Percentiles rank a stretch among this genome's conserved stretches.
Evolutionary conservation across 345 rosid genomes (phyloP).

Genomic region (Heritiera littoralis): DNA sequence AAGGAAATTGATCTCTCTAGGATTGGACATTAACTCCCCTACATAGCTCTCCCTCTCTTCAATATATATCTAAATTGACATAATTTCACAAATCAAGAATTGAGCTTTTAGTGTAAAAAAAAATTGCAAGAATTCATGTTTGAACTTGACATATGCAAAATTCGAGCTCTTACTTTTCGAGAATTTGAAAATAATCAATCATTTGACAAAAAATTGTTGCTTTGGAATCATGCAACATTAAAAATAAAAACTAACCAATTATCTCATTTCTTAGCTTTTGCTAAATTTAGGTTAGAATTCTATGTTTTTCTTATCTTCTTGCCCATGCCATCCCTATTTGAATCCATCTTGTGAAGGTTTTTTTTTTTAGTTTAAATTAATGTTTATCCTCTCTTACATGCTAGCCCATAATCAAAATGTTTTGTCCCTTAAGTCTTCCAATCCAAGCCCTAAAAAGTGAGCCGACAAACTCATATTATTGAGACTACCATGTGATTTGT

Average conservation of each 20-base stretch:
- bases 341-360: slow-evolving; percentile 39
- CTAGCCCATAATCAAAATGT: slow-evolving; percentile 45
- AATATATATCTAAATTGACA: background rate
- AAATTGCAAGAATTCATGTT: too few species aligned
- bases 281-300: too few species aligned
- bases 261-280: too few species aligned
- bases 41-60: background rate
- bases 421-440: slow-evolving; percentile 23
- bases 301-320: background rate
- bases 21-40: slow-evolving; percentile 42
- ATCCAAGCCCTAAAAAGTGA: slow-evolving; percentile 48
- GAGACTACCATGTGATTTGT: slow-evolving; percentile 44
- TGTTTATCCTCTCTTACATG: slow-evolving; percentile 40
- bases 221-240: too few species aligned
- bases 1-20: slow-evolving; percentile 31
- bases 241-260: too few species aligned
- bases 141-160: too few species aligned
- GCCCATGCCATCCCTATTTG: slow-evolving; percentile 9
- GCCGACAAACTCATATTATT: slow-evolving; percentile 57
- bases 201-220: too few species aligned
- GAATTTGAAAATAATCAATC: too few species aligned
- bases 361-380: slow-evolving; percentile 11
- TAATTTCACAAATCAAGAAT: too few species aligned
- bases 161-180: too few species aligned
- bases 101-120: too few species aligned